A percentile compares a stretch with the other conserved stretches of the same genome.
Conservation (phyloP, 108 stramenopile genomes). For the Pseudonitzschia delicatissima region DNA sequence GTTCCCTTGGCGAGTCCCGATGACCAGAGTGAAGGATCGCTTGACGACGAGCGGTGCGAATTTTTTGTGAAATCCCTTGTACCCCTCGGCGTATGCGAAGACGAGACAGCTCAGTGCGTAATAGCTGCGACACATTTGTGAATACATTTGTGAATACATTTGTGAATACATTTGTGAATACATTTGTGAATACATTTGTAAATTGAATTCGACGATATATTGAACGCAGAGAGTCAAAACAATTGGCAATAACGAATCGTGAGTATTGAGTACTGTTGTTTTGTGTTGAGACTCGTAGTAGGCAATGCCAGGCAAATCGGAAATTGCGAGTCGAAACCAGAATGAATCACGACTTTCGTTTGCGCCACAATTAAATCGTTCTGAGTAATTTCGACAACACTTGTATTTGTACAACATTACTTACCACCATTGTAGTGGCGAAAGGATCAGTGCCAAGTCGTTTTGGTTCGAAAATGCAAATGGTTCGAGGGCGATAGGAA, state of each 20-base stretch:
- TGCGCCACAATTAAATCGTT: too few species aligned
- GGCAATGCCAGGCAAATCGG: neutral
- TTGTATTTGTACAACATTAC: slow-evolving; percentile 4
- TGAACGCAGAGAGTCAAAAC: too few species aligned
- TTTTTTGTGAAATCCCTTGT: slow-evolving; percentile 95
- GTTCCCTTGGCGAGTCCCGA: slow-evolving; percentile 25
- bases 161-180: neutral
- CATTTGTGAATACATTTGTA: too few species aligned
- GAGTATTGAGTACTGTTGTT: too few species aligned
- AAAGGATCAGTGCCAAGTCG: slow-evolving; percentile 40
- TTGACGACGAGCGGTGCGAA: slow-evolving; percentile 93
- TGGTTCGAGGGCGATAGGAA: slow-evolving; percentile 93
- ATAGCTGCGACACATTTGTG: slow-evolving; percentile 27
- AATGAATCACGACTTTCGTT: too few species aligned
- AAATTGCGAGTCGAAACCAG: neutral
- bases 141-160: too few species aligned
- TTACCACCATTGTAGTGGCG: slow-evolving; percentile 67
- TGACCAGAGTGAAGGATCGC: slow-evolving; percentile 79
- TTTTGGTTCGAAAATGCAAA: slow-evolving; percentile 31
- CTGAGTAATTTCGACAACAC: neutral
- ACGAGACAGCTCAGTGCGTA: slow-evolving; percentile 65
- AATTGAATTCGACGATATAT: too few species aligned
- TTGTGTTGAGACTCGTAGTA: neutral
- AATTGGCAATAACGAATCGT: too few species aligned
- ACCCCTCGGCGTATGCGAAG: slow-evolving; percentile 94